Conservation (phyloP, 345 rosid species). For the Lagerstroemia speciosa region DNA sequence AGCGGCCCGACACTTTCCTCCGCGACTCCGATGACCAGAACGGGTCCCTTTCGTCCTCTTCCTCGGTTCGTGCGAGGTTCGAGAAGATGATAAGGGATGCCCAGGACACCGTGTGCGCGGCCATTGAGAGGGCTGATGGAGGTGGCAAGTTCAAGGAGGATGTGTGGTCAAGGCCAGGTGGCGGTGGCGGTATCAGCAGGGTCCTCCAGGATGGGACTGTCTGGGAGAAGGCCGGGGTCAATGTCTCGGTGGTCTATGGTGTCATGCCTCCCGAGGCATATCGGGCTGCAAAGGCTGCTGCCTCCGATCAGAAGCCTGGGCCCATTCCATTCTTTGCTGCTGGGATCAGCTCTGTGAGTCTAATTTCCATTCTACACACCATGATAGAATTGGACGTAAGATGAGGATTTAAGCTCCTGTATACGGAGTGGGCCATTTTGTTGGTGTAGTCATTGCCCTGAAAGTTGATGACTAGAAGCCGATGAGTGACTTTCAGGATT, state of each 20-base stretch:
- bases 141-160: constrained; percentile 85
- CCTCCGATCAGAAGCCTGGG: constrained; percentile 64
- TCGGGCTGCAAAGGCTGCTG: constrained; percentile 72
- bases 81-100: constrained; percentile 81
- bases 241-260: constrained; percentile 92
- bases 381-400: background rate
- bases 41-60: constrained; percentile 10
- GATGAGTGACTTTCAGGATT: background rate
- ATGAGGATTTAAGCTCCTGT: too few relatives aligned
- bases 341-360: constrained; percentile 80
- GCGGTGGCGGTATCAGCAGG: constrained; percentile 95
- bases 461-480: background rate
- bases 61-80: constrained; percentile 60
- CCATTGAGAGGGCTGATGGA: constrained; percentile 56
- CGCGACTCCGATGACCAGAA: constrained; percentile 44
- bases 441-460: too few relatives aligned
- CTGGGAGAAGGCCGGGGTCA: constrained; percentile 96
- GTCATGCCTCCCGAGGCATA: constrained; percentile 99
- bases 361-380: background rate
- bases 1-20: constrained; percentile 74
- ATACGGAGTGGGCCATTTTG: too few relatives aligned
- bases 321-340: constrained; percentile 92
- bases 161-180: constrained; percentile 95
- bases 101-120: constrained; percentile 71
- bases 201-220: constrained; percentile 87